Base-by-base conservation (phyloP, 257 asterid genomes). In the Capsicum baccatum region DNA sequence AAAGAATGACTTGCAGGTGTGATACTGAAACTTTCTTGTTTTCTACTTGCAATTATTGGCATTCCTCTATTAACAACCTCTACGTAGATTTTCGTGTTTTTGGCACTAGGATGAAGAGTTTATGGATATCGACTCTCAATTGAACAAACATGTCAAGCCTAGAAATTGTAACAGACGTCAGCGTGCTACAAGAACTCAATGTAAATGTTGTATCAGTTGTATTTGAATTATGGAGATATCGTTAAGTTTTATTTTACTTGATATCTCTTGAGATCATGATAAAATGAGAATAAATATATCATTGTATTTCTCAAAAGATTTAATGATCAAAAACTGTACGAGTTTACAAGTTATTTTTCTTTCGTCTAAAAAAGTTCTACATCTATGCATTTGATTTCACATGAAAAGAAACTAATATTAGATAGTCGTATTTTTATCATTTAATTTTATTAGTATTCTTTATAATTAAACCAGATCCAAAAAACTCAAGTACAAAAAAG, bases 121-220 rank as follows among this genome's bases (percentile, higher is more conserved):
- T 60, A 82, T 80, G 62, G 87, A 85, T 52, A 70, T 50, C 8
- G 94, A 84, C 85, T 56, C 83, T 37, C 89, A 66, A 44, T 33
- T 54, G 15, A 86, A 83, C 11, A 89, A 85, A 80, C 92, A 88
- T 56, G 84, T 78, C 54, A 89, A 79, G 79, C 79, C 83, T 42
- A 76, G 83, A 83, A 86, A 86, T 67, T 82, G 88, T 71, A 89
- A 69, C 79, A 85, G 91, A 70, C 87, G 90, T 85, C 88, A 88
- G n/a, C 87, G 86, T 54, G 89, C 83, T 69, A 82, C 94, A 55
- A 92, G 96, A 90, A 91, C 97, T 84, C 89, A 87, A 93, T 94
- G 99, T 94, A 92, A 90, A 66, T 70, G 13, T 80, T 67, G 33
- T 26, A 26, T 1, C 33, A 10, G 15, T 79, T 69, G 33, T 26